A percentile compares a stretch with the other conserved stretches of the same genome.
Evolutionary conservation across 1,284 basidiomycete genomes (phyloP).

Genomic region (Rhodotorula mucilaginosa): DNA sequence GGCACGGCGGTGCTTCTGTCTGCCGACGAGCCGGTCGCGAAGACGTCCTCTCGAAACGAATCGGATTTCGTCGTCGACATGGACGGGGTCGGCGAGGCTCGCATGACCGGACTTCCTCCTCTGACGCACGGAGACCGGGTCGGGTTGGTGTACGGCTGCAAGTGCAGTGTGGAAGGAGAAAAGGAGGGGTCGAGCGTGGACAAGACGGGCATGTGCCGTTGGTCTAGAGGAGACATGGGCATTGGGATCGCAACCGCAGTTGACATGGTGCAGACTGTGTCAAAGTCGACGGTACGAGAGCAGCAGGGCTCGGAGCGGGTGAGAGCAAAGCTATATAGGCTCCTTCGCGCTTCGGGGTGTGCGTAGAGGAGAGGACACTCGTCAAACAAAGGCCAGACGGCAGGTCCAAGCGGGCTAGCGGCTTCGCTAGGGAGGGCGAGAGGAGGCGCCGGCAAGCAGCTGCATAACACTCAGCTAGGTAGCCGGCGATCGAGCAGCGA

Average conservation of each 20-base stretch:
- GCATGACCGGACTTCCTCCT: neutral
- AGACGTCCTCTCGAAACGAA: neutral
- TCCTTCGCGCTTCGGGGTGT: neutral
- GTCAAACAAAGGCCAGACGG: too few relatives aligned
- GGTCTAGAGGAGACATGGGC: slow-evolving; percentile 4
- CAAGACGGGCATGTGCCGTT: slow-evolving; percentile 21
- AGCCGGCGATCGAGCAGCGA: neutral
- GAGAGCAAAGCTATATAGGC: neutral
- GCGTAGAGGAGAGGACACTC: too few relatives aligned
- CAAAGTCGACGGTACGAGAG: neutral
- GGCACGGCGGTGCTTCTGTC: slow-evolving; percentile 5
- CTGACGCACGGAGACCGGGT: neutral
- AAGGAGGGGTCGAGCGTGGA: slow-evolving; percentile 34
- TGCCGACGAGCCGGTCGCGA: too few relatives aligned
- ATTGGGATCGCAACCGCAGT: slow-evolving; percentile 13
- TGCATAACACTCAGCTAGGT: neutral
- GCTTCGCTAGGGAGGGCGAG: too few relatives aligned
- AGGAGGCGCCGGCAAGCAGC: too few relatives aligned
- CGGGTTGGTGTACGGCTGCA: slow-evolving; percentile 16
- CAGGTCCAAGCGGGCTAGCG: too few relatives aligned
- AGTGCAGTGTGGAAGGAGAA: slow-evolving; percentile 21
- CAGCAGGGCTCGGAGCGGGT: neutral
- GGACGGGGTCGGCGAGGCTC: neutral
- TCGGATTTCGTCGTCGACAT: neutral
- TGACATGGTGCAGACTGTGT: slow-evolving; percentile 7